phyloP scores from a whole-genome alignment of 78 protist species.

The Pelomyxa schiedti region DNA sequence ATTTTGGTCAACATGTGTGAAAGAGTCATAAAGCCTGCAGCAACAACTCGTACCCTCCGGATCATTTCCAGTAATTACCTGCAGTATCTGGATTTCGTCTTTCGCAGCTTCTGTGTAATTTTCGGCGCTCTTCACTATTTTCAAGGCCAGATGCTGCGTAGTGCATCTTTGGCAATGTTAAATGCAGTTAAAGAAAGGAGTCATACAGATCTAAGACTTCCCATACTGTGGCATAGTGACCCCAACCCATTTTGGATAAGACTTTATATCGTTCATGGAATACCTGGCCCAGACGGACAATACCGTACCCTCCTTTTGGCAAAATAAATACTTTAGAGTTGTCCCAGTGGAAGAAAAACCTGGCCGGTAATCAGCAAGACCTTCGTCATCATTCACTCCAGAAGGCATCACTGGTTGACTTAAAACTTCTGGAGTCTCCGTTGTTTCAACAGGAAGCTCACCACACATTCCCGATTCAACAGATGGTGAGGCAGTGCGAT shows the following conservation, averaged over 20 bases:
- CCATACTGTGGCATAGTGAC: constrained; percentile 98
- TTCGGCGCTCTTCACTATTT: constrained; percentile 68
- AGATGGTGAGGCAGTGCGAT: no score
- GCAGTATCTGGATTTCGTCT: constrained; percentile 66
- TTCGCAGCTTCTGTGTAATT: constrained; percentile 84
- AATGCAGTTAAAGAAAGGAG: not conserved
- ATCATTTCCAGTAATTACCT: constrained; percentile 6
- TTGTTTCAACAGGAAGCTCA: no score
- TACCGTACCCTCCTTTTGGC: constrained; percentile 92
- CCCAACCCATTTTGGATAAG: constrained; percentile 94
- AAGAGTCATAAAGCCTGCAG: constrained; percentile 53
- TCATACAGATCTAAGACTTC: constrained; percentile 54
- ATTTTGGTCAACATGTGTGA: constrained; percentile 62
- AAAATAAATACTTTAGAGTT: no score
- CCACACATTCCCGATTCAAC: no score
- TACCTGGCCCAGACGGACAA: constrained; percentile 71
- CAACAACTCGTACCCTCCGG: not conserved
- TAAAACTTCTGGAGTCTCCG: no score
- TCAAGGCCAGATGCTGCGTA: constrained; percentile 53
- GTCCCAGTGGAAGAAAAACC: no score
- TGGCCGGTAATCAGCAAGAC: no score
- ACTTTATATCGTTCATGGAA: constrained; percentile 64
- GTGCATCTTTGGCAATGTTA: not conserved
- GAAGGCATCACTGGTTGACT: no score
- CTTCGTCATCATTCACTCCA: no score